Conservation (phyloP, 805 yeast species). For the Lipomyces yamanashiensis region DNA sequence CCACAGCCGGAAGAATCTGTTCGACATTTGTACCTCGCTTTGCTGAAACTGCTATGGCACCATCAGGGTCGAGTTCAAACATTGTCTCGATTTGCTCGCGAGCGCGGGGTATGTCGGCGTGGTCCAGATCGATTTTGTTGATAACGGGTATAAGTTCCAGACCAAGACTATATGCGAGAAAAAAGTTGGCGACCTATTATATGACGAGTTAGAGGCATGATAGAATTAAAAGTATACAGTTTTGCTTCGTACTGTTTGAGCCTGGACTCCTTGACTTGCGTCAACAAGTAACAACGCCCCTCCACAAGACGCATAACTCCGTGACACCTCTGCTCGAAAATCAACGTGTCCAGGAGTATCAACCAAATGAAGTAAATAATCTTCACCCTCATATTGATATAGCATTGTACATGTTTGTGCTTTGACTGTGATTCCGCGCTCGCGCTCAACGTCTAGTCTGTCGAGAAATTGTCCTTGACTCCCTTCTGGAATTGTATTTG, state of each 20-base stretch:
- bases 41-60: conserved; percentile 85
- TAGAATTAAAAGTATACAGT: too few relatives aligned
- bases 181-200: conserved; percentile 75
- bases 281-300: conserved; percentile 91
- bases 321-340: conserved; percentile 87
- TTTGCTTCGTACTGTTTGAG: conserved; percentile 70
- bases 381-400: conserved; percentile 67
- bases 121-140: conserved; percentile 87
- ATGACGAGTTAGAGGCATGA: too few relatives aligned
- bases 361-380: conserved; percentile 84
- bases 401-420: conserved; percentile 97
- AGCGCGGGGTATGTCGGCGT: conserved; percentile 80
- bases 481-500: conserved; percentile 84
- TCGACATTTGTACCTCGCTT: conserved; percentile 86
- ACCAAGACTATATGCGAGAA: conserved; percentile 83
- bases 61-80: conserved; percentile 76
- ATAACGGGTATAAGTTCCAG: conserved; percentile 84
- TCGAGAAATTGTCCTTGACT: conserved; percentile 79
- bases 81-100: conserved; percentile 83
- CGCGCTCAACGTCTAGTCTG: conserved; percentile 90
- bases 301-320: conserved; percentile 95
- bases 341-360: conserved; percentile 99
- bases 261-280: conserved; percentile 96
- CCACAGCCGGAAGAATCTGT: conserved; percentile 75
- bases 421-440: conserved; percentile 94